These are phyloP conservation scores for Penicillium sp. DNA, from an alignment of 2,329 filamentous ascomycete genomes.

Conservation along the genomic window DNA sequence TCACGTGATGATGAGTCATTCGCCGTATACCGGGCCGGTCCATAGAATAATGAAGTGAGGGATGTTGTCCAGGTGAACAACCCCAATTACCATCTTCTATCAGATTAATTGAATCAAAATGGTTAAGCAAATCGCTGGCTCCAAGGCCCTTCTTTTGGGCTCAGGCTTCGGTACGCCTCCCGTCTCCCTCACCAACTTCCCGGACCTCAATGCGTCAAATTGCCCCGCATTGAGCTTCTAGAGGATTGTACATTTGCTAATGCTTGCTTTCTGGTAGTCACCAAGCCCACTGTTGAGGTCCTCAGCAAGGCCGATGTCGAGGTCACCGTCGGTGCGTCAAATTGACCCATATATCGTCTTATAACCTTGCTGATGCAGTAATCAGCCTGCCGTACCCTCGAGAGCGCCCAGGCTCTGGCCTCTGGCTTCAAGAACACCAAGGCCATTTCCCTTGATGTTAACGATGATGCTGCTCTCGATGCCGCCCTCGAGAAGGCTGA, in stretches of 20 bases:
- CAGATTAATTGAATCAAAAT: slow-evolving; percentile 31
- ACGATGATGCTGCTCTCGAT: slow-evolving; percentile 72
- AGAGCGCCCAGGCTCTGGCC: slow-evolving; percentile 71
- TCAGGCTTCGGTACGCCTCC: slow-evolving; percentile 39
- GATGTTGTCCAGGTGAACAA: slow-evolving; percentile 4
- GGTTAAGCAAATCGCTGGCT: slow-evolving; percentile 39
- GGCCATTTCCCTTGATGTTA: slow-evolving; percentile 83
- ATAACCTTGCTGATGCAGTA: neutral
- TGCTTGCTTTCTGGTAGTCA: slow-evolving; percentile 43
- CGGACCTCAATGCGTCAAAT: slow-evolving; percentile 3
- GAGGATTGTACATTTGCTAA: slow-evolving; percentile 12
- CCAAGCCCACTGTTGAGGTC: slow-evolving; percentile 64
- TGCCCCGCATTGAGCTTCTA: slow-evolving; percentile 21
- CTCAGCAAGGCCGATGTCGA: slow-evolving; percentile 59
- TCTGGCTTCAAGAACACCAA: slow-evolving; percentile 69
- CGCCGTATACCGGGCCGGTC: slow-evolving; percentile 17
- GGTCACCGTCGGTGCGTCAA: slow-evolving; percentile 62
- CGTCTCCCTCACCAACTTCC: neutral
- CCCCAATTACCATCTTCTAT: slow-evolving; percentile 14
- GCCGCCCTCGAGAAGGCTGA: slow-evolving; percentile 76
- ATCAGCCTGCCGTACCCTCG: slow-evolving; percentile 76
- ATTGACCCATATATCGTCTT: neutral
- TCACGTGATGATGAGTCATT: slow-evolving; percentile 30
- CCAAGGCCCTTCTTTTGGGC: slow-evolving; percentile 40
- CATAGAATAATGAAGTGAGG: slow-evolving; percentile 7